Evolutionary conservation across 2,329 filamentous ascomycete species (phyloP), one percentile per base, ranked within the genome.

Genomic region (Fusarium sp.): DNA sequence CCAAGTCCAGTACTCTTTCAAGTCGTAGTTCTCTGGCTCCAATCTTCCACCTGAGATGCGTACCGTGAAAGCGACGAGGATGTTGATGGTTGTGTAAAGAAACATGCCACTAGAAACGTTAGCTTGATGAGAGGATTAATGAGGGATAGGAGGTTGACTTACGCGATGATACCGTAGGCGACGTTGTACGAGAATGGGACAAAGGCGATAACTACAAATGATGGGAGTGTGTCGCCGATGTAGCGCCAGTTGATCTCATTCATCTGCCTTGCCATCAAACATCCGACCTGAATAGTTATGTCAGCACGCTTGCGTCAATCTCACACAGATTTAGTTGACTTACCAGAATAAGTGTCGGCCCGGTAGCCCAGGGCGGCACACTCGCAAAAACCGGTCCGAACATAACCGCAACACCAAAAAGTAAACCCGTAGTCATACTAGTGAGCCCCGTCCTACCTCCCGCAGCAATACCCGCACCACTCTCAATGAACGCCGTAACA

Each of bases 151-250:
- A 4, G 9, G 10, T 3, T 4, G 4, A 34, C 66, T 63, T 60
- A 68, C 62, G 87, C 91, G 69, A 95, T 94, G 9, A 95, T 84
- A 25, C 93, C 92, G 73, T 95, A 92, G 4, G 92, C 92, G 72
- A 95, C 94, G 37, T 88, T 92, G 81, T 94, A 95, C 2, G 91
- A 93, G 80, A 94, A 94, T 1, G 92, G 92, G 89, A 95, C 94
- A 62, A 93, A 82, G 59, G 89, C 88, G 59, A 95, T 90, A 20
- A 91, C 93, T 32, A 94, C 81, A 79, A 95, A 95, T 2, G 92
- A 92, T 0, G 92, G 92, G 25, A 95, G 85, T 0, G 91, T 89
- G 76, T 96, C 92, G 51, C 92, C 92, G 49, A 92, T 84, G 78
- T 95, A 95, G 18, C 84, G 83, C 92, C 92, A 95, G 83, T 95